Conservation (phyloP, 805 yeast species). For the Grigorovia transvaalensis region DNA sequence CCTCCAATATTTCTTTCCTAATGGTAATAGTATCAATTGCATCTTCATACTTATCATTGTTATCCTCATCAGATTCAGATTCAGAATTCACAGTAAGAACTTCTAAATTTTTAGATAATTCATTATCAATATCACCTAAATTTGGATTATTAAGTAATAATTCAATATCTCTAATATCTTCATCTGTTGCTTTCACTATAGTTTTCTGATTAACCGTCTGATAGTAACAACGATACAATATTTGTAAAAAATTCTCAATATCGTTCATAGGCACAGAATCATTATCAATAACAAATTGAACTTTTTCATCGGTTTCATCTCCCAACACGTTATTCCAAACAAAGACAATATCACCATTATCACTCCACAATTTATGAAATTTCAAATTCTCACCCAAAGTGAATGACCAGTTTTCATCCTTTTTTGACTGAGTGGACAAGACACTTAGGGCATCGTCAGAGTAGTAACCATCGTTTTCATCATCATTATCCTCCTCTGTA, state of each 20-base stretch:
- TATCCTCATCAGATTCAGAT: constrained; percentile 8
- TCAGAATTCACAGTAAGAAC: background rate
- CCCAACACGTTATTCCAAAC: constrained; percentile 79
- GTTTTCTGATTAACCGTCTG: constrained; percentile 61
- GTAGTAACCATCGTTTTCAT: constrained; percentile 34
- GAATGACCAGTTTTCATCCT: constrained; percentile 61
- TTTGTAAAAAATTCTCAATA: constrained; percentile 51
- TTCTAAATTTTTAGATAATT: background rate
- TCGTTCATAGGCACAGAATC: constrained; percentile 36
- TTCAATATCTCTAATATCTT: constrained; percentile 50
- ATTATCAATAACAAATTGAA: constrained; percentile 66
- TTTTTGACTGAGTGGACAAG: constrained; percentile 24
- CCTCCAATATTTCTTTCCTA: background rate
- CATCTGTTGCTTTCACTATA: constrained; percentile 34
- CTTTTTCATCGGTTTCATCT: constrained; percentile 70
- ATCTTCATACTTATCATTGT: constrained; percentile 12
- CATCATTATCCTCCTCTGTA: constrained; percentile 40
- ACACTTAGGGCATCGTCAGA: constrained; percentile 30
- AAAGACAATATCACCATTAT: constrained; percentile 47
- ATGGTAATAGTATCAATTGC: constrained; percentile 8
- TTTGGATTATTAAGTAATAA: constrained; percentile 5
- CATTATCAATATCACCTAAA: constrained; percentile 12
- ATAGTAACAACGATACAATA: constrained; percentile 58
- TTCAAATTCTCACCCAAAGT: constrained; percentile 51
- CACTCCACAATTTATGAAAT: constrained; percentile 42